Evolutionary conservation across 2,329 filamentous ascomycete species (phyloP).

Genomic region (Metarhizium guizhouense): DNA sequence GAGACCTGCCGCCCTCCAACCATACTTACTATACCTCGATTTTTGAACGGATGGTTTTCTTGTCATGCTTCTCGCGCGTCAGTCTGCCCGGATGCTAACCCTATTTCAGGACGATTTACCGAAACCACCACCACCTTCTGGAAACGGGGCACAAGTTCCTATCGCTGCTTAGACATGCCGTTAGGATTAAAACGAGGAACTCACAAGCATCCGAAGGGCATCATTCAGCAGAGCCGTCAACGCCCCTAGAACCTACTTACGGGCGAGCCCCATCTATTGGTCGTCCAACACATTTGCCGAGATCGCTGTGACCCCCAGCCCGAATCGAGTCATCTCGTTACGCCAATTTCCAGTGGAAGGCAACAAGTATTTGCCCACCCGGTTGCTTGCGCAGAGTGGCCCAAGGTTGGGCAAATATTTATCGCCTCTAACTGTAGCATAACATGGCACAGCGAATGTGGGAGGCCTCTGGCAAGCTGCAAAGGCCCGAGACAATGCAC

Average conservation of each 20-base stretch:
- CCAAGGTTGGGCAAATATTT: no score
- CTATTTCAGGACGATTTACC: slow-evolving; percentile 33
- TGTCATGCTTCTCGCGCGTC: no score
- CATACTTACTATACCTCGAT: neutral
- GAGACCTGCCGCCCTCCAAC: slow-evolving; percentile 20
- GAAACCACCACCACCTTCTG: slow-evolving; percentile 25
- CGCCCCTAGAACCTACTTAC: neutral
- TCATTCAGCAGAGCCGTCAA: neutral
- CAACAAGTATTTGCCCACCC: no score
- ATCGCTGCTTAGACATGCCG: slow-evolving; percentile 27
- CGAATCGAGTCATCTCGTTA: neutral
- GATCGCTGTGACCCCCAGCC: no score
- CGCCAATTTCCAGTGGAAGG: neutral
- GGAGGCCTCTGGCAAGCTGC: no score
- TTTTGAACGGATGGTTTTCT: no score
- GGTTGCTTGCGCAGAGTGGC: no score
- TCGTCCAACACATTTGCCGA: no score
- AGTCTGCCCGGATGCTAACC: neutral
- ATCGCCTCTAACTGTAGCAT: no score
- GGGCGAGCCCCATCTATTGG: no score
- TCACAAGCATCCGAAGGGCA: neutral
- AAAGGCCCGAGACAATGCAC: no score
- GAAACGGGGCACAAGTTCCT: slow-evolving; percentile 25
- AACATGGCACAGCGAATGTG: no score
- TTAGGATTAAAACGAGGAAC: neutral